Evolutionary conservation across 345 rosid genomes (phyloP), one percentile per base, ranked within the genome.

Genomic region (Hibiscus syriacus): DNA sequence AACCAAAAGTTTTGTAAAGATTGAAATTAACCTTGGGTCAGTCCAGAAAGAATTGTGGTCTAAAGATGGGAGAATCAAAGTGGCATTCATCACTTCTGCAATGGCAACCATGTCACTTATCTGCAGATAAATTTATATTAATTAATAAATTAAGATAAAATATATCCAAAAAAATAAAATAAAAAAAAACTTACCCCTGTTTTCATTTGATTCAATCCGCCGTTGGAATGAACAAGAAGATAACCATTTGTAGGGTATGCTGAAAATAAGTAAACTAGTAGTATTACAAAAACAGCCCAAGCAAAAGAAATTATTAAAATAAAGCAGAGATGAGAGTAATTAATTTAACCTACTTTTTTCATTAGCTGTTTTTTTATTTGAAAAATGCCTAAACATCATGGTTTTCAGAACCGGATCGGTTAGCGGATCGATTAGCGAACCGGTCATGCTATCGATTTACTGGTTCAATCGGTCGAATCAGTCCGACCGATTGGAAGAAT

Each of bases 151-250:
- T 12, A 41, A 13, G n/a, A 32, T n/a, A 13, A 13, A 34, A 10
- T 2, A 20, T 55, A 19, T 0, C 0, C 2, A 34, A 6, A n/a
- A n/a, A 34, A 0, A 32, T 32, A 32, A 4, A 32, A 4, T 0
- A 3, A 32, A 3, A 38, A 8, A 11, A 9, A 39, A 43, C 25
- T 75, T 75, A 88, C 97, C 73, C 97, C 95, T 46, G 73, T 83
- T 80, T 84, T 90, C 97, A 90, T 90, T 66, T 90, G 97, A 78
- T 90, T 90, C 78, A 90, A 66, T 68, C 97, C 97, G 22, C 97
- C 97, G 27, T 91, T 91, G 16, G 97, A 82, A 72, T 85, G 86
- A 39, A 85, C 91, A 53, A 82, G 67, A 73, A 91, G 54, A 66
- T 85, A 85, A 9, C 96, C 92, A 71, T 85, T 81, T 6, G 85